Evolutionary conservation across 768 basidiomycete genomes (phyloP), one percentile per base, ranked within the genome.

Genomic region (Lactifluus piperatus): DNA sequence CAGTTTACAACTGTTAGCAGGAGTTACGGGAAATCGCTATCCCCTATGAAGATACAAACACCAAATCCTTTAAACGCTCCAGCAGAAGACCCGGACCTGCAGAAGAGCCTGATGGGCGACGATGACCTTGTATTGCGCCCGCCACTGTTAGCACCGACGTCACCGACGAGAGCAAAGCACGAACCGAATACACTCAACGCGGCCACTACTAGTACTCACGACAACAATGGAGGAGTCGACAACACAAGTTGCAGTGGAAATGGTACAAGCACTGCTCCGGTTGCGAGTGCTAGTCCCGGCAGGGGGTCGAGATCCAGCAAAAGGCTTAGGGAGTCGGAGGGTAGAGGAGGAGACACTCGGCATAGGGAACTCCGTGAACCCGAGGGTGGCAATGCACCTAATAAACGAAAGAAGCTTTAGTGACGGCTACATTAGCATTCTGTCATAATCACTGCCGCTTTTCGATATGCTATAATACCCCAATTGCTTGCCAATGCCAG

Each of bases 1-100:
- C 53, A 52, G 36, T 61, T 61, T 22, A 61, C 60, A 16, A 61
- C 60, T 0, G 60, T 61, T 18, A 9, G 37, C 44, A 56, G 32
- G 44, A 3, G 36, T 27, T 61, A 56, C 37, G 60, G 60, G 6
- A 61, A 47, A 20, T 41, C 36, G 9, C 24, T 52, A 22, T 61
- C 60, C 18, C 60, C 60, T 26, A 22, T 55, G 14, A 61, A 24
- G 36, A 14, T 41, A 41, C 16, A 20, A 1, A 26, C 22, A 27
- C 36, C 44, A 47, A 39, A 7, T 4, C 43, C 54, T n/a, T 27
- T 41, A 13, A 56, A 16, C 27, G 37, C 50, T 11, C 9, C 26
- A 11, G 22, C 29, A 18, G 43, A 34, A 8, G 14, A 18, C 51
- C 36, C 8, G 27, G 54, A 29, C n/a, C 6, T 27, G 27, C 29